Percentiles rank a stretch among this genome's conserved stretches.
Evolutionary conservation across 164 flowering plant species (phyloP).

Genomic region (Paratinospora sagittata): DNA sequence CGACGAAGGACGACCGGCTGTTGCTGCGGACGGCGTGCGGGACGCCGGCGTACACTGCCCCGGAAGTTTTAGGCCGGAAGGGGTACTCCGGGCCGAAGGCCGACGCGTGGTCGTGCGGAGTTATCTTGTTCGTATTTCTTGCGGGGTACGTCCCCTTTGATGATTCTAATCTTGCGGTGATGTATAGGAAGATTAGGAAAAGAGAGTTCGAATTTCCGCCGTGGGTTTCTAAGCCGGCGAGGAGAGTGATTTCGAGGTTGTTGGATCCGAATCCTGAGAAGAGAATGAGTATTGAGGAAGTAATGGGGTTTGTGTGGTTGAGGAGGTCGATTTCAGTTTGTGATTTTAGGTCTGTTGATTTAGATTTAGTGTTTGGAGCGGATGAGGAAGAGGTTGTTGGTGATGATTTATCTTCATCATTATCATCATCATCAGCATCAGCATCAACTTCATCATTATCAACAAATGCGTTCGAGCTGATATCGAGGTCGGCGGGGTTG

Average conservation of each 20-base stretch:
- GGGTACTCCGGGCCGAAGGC: slow-evolving; percentile 64
- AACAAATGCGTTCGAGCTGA: slow-evolving; percentile 67
- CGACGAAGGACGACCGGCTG: slow-evolving; percentile 30
- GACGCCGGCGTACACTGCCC: slow-evolving; percentile 77
- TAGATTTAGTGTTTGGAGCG: no score
- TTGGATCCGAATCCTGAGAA: slow-evolving; percentile 68
- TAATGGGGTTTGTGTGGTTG: slow-evolving; percentile 45
- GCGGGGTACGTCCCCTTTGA: slow-evolving; percentile 61
- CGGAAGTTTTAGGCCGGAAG: slow-evolving; percentile 45
- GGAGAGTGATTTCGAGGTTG: slow-evolving; percentile 32
- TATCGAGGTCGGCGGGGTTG: slow-evolving; percentile 68
- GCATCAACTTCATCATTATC: background rate
- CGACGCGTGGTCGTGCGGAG: slow-evolving; percentile 86
- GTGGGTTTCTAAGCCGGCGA: slow-evolving; percentile 40
- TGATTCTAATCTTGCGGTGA: slow-evolving; percentile 40
- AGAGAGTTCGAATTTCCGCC: slow-evolving; percentile 45
- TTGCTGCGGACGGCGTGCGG: slow-evolving; percentile 68
- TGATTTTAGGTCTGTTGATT: background rate
- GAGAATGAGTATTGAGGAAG: slow-evolving; percentile 43
- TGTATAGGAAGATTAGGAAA: slow-evolving; percentile 48
- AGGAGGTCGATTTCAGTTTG: slow-evolving; percentile 27
- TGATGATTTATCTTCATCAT: no score
- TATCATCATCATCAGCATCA: no score
- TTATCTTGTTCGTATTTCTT: slow-evolving; percentile 48
- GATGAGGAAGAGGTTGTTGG: no score